Evolutionary conservation across 148 eudicot genomes (phyloP), one percentile per base, ranked within the genome.

Genomic region (Dianthus caryophyllus): DNA sequence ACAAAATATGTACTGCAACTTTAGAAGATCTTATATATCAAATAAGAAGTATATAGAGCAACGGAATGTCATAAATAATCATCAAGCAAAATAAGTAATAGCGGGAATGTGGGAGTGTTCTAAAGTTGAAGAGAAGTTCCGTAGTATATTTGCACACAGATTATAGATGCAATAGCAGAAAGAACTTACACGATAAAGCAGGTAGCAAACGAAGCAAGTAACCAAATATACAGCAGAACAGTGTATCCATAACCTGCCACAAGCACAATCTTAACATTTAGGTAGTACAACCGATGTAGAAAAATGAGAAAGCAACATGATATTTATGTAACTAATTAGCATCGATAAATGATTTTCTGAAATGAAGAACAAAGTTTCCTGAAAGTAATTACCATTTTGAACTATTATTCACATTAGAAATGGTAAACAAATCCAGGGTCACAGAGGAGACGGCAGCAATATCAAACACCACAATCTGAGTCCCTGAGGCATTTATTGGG

Each of bases 401-500:
- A 54, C 96, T 89, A 78, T 73, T 76, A 51, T 84, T 80, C 72
- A 88, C 82, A 77, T 88, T 88, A 29, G 96, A 82, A 69, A 88
- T 86, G 72, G 84, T 82, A 82, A 88, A 88, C 50, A 86, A 73
- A 64, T 84, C 91, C 84, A 88, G 57, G 29, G 91, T 79, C 73
- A 80, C 80, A 46, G 71, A 76, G 52, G 96, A 77, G 51, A 88
- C 57, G 54, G 75, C 74, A n/a, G 84, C 70, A 21, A 86, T 73
- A 56, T 81, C 84, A 13, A 86, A 67, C 6, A 70, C 55, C 65
- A 71, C 76, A 71, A 88, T 81, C 75, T 81, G 85, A 67, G 78
- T 67, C 55, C 96, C 96, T 6, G 87, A 59, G 78, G 83, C 81
- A 75, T 88, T 86, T 44, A 88, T 76, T 58, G 96, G 96, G 74